Evolutionary conservation across 495 filamentous ascomycete genomes (phyloP).

Genomic region (Pseudoneurospora amorphoporcata): DNA sequence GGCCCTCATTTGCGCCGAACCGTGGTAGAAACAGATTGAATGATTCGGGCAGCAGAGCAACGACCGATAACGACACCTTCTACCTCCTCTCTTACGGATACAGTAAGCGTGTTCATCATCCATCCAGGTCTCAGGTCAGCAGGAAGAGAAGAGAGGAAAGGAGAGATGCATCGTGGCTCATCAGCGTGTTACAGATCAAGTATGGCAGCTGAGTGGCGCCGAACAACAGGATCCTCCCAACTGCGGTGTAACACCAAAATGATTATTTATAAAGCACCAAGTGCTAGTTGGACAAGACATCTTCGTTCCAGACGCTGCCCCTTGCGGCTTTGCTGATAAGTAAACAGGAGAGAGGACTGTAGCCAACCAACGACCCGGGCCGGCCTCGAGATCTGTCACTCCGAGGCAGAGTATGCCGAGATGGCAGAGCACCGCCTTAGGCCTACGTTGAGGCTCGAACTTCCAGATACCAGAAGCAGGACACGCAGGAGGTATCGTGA

Average conservation of each 20-base stretch:
- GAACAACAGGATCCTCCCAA: neutral
- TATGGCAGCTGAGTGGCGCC: neutral
- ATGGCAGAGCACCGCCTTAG: neutral
- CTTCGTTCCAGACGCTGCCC: neutral
- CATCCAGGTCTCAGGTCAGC: neutral
- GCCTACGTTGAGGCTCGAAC: neutral
- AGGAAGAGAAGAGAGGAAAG: neutral
- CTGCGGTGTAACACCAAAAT: neutral
- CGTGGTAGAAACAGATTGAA: neutral
- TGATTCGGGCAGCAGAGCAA: neutral
- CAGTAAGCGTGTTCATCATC: neutral
- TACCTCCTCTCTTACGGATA: neutral
- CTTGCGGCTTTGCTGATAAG: neutral
- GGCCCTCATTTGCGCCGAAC: too few relatives aligned
- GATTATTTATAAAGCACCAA: neutral
- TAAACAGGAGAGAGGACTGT: neutral
- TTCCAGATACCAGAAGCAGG: neutral
- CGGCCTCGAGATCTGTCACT: neutral
- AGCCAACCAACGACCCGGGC: neutral
- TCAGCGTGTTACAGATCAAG: neutral
- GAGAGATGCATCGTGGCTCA: neutral
- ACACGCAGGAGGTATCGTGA: neutral
- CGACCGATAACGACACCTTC: neutral
- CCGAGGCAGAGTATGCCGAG: neutral
- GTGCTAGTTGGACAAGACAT: neutral